Base-by-base conservation (phyloP, 495 filamentous ascomycete genomes). In the Neurospora sp. region DNA sequence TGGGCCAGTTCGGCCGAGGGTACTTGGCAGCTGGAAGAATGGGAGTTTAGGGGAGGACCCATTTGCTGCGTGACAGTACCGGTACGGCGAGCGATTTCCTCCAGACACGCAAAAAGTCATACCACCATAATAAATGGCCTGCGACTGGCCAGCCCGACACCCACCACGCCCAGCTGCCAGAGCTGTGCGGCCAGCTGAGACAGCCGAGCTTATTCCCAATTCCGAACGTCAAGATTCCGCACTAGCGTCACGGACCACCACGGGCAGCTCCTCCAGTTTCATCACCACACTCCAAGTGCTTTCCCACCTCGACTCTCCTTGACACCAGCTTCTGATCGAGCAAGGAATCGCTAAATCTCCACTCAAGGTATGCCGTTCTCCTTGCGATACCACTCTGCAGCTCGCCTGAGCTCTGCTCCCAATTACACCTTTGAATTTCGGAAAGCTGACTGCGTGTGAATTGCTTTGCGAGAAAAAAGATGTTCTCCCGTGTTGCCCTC, bases 401-500 rank as follows among this genome's bases (percentile, higher is more conserved):
- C 15, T 66, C 54, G 24, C 54, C 37, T 11, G 19, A 73, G 28
- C 71, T 72, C 43, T 71, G 31, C 31, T 8, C 37, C 17, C 37
- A 37, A 39, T 40, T 42, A 37, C 17, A 42, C 10, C 24, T n/a
- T n/a, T 28, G 38, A 70, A 34, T 43, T 48, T 17, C 38, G 31
- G 24, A 39, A 43, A 39, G 70, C 70, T 71, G 70, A 71, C 70
- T 43, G 36, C 21, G 17, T 71, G 54, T 66, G 54, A 66, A 66
- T 36, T 34, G 36, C 37, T 40, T 39, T 73, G 69, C 21, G 10
- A 28, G 38, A 66, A 59, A 73, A 71, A 71, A 97, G 94, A 97
- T 97, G 94, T 88, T 95, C 86, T 86, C 93, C 82, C 89, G 92
- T 84, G 86, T 92, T 78, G 92, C 88, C 82, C 82, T 91, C 84